These are phyloP conservation scores for Hawksworthiomyces lignivorus DNA, from an alignment of 2,329 filamentous ascomycete species.

Conservation along the genomic window DNA sequence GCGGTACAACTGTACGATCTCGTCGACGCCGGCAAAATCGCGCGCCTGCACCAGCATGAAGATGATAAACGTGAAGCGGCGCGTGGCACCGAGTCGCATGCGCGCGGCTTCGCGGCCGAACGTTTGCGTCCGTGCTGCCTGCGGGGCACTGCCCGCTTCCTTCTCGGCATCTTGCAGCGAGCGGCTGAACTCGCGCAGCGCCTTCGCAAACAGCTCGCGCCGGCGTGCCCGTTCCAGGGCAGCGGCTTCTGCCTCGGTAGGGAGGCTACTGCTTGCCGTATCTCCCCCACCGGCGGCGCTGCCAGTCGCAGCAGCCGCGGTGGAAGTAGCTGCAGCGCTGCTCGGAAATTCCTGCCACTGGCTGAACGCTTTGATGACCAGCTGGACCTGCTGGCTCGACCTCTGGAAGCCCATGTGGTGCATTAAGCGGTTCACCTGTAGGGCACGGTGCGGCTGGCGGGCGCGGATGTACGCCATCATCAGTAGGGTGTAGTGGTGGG, in stretches of 20 bases:
- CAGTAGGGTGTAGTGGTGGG: constrained; percentile 44
- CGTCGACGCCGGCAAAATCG: constrained; percentile 28
- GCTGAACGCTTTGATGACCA: constrained; percentile 33
- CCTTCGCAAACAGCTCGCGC: constrained; percentile 23
- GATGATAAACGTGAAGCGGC: constrained; percentile 33
- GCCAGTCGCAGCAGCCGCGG: not conserved
- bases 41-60: constrained; percentile 34
- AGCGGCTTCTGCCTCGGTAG: constrained; percentile 6
- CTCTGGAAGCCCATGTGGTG: constrained; percentile 31
- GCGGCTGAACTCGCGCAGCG: constrained; percentile 33
- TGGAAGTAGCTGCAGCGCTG: constrained; percentile 6
- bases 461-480: constrained; percentile 43
- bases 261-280: too few relatives aligned
- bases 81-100: constrained; percentile 18
- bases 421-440: constrained; percentile 36
- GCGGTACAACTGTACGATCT: constrained; percentile 40
- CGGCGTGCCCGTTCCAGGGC: constrained; percentile 4
- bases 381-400: constrained; percentile 35
- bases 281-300: too few relatives aligned
- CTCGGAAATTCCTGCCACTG: constrained; percentile 25
- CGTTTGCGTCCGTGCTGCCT: constrained; percentile 6
- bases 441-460: constrained; percentile 34
- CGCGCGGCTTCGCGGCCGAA: constrained; percentile 16
- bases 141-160: not conserved
- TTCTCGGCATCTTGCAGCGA: constrained; percentile 22